Evolutionary conservation across 176 grass and related monocot species (phyloP).

Genomic region (Oryza australiensis): DNA sequence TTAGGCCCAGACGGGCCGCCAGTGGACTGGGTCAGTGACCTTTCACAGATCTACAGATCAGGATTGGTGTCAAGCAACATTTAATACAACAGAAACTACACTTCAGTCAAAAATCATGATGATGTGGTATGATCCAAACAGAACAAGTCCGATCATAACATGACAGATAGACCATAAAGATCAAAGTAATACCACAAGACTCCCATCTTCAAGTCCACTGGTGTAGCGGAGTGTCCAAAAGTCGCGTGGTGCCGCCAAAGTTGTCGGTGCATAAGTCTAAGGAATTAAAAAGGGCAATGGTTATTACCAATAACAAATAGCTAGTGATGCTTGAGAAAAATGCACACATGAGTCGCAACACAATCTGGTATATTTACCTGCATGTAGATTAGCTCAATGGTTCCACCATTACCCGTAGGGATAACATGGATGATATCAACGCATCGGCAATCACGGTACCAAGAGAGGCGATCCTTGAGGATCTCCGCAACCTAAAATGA

Average conservation of each 20-base stretch:
- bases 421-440: constrained; percentile 79
- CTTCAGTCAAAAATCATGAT: not conserved
- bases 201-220: constrained; percentile 91
- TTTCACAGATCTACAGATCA: constrained; percentile 84
- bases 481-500: constrained; percentile 89
- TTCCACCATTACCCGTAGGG: constrained; percentile 94
- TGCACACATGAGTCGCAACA: not conserved
- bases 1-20: constrained; percentile 84
- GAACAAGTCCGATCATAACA: not conserved
- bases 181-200: constrained; percentile 81
- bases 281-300: constrained; percentile 30
- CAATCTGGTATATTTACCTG: constrained; percentile 56
- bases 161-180: constrained; percentile 12
- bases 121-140: constrained; percentile 18
- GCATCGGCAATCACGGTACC: constrained; percentile 89
- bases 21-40: constrained; percentile 86
- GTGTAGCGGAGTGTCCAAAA: constrained; percentile 97
- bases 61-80: constrained; percentile 13
- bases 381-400: constrained; percentile 98
- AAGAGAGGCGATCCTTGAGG: constrained; percentile 89
- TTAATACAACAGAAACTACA: not conserved
- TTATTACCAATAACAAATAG: not conserved
- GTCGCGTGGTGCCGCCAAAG: constrained; percentile 72
- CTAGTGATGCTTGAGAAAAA: not conserved
- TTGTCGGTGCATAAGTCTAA: constrained; percentile 90